Evolutionary conservation across 495 filamentous ascomycete genomes (phyloP), one percentile per base, ranked within the genome.

Genomic region (Xylaria flabelliformis): DNA sequence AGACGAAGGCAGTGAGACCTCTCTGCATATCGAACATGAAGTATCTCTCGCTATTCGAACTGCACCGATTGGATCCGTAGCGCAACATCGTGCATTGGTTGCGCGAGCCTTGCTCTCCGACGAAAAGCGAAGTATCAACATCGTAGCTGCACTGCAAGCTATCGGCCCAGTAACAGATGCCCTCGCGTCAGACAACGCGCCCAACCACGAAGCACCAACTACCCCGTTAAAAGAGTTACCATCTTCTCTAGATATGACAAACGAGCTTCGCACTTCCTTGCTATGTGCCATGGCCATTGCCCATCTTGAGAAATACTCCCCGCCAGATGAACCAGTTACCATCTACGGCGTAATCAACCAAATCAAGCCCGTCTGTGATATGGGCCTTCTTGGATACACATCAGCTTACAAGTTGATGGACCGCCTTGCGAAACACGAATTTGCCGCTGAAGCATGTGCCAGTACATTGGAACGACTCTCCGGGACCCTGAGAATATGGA

Each of bases 271-370:
- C 24, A 79, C 77, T 36, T 90, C 94, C 3, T 88, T 97, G 12
- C 88, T 90, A 26, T 94, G 94, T 72, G 93, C 94, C 10, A 95
- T 94, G 88, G 91, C 92, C 62, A 89, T 93, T 15, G 87, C 91
- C 13, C 87, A 95, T 50, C 84, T 94, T 21, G 81, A 86, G n/a
- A 85, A 83, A 13, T 82, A 79, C 34, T 73, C 82, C 4, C 77
- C 81, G 1, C 69, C 72, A 6, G 79, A 81, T 17, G 83, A 83
- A 4, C 80, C 78, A 1, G 75, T 77, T n/a, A 82, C 80, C 6
- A 82, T 83, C 4, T 82, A 83, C 26, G 67, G 73, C 10, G 79
- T 88, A 53, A 84, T 86, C 73, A 82, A 85, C 41, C 80, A 81
- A n/a, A 84, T 86, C 17, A 71, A 81, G 3, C 83, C 82, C 7